Conservation (phyloP, 257 asterid species). For the Nemophila menziesii region DNA sequence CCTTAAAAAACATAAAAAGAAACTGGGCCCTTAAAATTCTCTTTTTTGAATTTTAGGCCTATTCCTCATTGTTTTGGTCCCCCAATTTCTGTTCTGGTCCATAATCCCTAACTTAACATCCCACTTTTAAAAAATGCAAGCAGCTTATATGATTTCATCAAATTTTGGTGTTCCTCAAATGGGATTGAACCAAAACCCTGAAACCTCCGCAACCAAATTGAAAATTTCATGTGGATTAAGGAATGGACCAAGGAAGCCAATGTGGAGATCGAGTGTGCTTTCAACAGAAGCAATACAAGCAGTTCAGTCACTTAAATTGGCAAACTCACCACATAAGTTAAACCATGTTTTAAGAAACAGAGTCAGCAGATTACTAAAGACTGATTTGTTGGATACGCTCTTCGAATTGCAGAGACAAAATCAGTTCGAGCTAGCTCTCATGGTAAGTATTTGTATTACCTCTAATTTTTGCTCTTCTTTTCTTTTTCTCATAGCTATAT, state of each 20-base stretch:
- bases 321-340: constrained; percentile 35
- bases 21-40: no score
- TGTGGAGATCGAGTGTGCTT: constrained; percentile 62
- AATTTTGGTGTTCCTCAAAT: constrained; percentile 14
- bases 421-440: constrained; percentile 36
- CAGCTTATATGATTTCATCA: constrained; percentile 29
- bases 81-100: no score
- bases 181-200: constrained; percentile 13
- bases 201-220: constrained; percentile 5
- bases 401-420: constrained; percentile 65
- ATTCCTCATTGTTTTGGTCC: no score
- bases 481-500: no score
- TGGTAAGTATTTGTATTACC: background rate
- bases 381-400: constrained; percentile 49
- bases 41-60: no score
- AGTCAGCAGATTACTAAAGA: constrained; percentile 55
- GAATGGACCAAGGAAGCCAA: constrained; percentile 50
- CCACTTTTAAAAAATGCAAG: no score
- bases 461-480: no score
- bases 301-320: constrained; percentile 60
- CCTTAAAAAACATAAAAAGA: no score
- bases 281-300: constrained; percentile 65
- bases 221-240: constrained; percentile 40
- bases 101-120: no score
- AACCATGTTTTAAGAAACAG: constrained; percentile 30